Evolutionary conservation across 2,329 filamentous ascomycete genomes (phyloP).

Genomic region (Penicillium sp.): DNA sequence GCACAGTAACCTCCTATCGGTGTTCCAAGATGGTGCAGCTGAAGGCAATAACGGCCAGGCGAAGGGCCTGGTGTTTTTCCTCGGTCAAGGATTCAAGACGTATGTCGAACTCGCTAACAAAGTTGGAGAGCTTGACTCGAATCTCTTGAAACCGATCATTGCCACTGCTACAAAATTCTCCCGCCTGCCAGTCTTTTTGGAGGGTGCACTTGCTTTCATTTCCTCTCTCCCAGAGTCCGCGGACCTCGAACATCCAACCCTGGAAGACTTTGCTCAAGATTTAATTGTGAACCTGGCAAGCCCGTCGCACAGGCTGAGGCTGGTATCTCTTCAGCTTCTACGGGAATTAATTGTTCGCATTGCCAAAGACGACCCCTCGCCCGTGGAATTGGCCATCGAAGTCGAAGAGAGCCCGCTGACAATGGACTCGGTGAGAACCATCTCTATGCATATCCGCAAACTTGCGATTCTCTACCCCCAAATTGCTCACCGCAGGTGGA

Average conservation of each 20-base stretch:
- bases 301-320: constrained; percentile 70
- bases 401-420: constrained; percentile 77
- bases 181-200: constrained; percentile 63
- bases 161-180: constrained; percentile 66
- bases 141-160: constrained; percentile 64
- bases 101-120: constrained; percentile 66
- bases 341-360: constrained; percentile 55
- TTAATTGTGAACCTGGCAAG: constrained; percentile 72
- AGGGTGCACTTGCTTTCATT: constrained; percentile 57
- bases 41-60: constrained; percentile 55
- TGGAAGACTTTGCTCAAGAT: constrained; percentile 61
- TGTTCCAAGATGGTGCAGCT: constrained; percentile 59
- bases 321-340: constrained; percentile 71
- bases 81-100: constrained; percentile 70
- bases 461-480: constrained; percentile 64
- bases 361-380: constrained; percentile 47
- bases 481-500: constrained; percentile 59
- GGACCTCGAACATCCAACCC: constrained; percentile 52
- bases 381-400: constrained; percentile 63
- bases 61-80: constrained; percentile 54
- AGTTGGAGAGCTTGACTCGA: constrained; percentile 56
- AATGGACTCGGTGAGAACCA: constrained; percentile 69
- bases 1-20: constrained; percentile 63
- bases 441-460: constrained; percentile 83
- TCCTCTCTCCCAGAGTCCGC: constrained; percentile 27